Percentiles rank a stretch among this genome's conserved stretches.
Evolutionary conservation across 164 flowering plant species (phyloP).

Genomic region (Berberis thunbergii): DNA sequence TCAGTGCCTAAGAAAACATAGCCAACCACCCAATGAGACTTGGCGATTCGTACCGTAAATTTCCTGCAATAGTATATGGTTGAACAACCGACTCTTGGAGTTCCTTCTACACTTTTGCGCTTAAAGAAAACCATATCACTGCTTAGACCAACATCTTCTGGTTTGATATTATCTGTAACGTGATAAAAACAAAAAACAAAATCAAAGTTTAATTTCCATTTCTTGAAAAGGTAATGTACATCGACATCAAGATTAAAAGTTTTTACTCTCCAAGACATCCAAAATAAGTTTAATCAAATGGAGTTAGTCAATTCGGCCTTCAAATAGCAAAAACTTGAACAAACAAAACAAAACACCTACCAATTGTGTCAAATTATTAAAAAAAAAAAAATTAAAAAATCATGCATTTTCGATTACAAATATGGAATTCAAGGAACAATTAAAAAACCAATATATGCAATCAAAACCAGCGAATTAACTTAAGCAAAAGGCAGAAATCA

Average conservation of each 20-base stretch:
- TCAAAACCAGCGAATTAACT: neutral
- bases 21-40: neutral
- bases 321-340: too few species aligned
- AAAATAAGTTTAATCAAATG: too few species aligned
- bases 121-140: conserved; percentile 41
- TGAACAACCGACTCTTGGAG: conserved; percentile 43
- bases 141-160: conserved; percentile 73
- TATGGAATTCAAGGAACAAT: neutral
- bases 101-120: conserved; percentile 20
- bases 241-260: too few species aligned
- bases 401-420: neutral
- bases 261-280: too few species aligned
- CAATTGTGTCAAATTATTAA: too few species aligned
- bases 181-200: neutral
- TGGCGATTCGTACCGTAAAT: conserved; percentile 44
- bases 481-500: neutral
- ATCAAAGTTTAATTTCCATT: too few species aligned
- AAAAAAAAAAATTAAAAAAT: too few species aligned
- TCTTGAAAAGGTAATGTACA: too few species aligned
- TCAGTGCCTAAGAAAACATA: neutral
- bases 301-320: too few species aligned
- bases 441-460: neutral
- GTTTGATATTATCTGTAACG: conserved; percentile 51
- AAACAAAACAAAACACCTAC: too few species aligned
- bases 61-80: conserved; percentile 53